Base-by-base conservation (phyloP, 768 basidiomycete species). In the Hericium alpestre region DNA sequence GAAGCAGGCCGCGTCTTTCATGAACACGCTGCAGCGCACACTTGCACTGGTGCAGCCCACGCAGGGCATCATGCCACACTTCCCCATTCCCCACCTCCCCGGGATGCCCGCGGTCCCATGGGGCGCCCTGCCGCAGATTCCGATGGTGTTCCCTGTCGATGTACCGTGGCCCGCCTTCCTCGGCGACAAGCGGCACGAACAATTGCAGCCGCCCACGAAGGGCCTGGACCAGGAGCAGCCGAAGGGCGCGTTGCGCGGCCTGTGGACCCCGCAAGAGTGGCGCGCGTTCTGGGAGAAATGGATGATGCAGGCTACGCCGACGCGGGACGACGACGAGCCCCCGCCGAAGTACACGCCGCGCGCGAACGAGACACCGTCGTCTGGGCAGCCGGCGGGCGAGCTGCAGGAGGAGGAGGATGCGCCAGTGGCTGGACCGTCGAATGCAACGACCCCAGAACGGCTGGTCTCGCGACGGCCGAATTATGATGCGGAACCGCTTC, bases 141-240 rank as follows among this genome's bases (percentile, higher is more conserved):
- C 84, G 25, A 74, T 87, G 70, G 86, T 87, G 12, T 90, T 92
- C 77, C 88, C 90, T 16, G 78, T 90, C 22, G 79, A 84, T 58
- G 81, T 90, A 15, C 87, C 90, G 3, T 76, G 78, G 66, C 79
- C 85, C 1, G 78, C 82, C 16, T 80, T 89, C 68, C 73, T 84
- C 56, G 78, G 81, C 54, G 80, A 74, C 8, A 71, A 71, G 55
- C 72, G 68, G 38, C 73, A 79, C n/a, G 67, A 63, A 32, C 10
- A 20, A 8, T 8, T 51, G 10, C 23, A 22, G 49, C 2, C 8
- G 20, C 59, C 56, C 18, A 59, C 63, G 10, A 67, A 66, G 54
- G 65, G 65, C 12, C 57, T 59, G 43, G 64, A 56, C 50, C 51
- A 61, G 41, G 39, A 20, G 47, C 18, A 63, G 54, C 50, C 61